Conservation (phyloP, 2,329 filamentous ascomycete species). For the Colletotrichum sublineola region DNA sequence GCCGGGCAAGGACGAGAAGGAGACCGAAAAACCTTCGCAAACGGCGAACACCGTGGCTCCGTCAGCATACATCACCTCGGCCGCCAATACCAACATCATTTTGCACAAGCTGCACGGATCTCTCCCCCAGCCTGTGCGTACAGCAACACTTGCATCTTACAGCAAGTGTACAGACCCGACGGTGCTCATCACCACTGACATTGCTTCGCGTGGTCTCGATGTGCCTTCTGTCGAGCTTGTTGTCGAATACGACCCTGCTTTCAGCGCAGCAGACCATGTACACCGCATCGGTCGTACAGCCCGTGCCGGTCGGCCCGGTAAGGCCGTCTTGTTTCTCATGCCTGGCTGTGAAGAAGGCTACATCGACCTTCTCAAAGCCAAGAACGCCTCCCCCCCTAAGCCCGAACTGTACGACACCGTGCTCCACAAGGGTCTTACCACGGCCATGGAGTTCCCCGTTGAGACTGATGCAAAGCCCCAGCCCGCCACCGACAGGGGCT, state of each 20-base stretch:
- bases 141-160: conserved; percentile 86
- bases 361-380: conserved; percentile 74
- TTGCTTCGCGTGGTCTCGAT: conserved; percentile 94
- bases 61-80: conserved; percentile 79
- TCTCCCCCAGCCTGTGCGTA: conserved; percentile 87
- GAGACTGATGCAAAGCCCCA: conserved; percentile 70
- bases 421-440: conserved; percentile 75
- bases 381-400: conserved; percentile 58
- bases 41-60: conserved; percentile 74
- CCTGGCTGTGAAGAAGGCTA: conserved; percentile 95
- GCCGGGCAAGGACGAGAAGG: conserved; percentile 40
- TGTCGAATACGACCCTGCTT: conserved; percentile 95
- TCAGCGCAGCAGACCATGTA: conserved; percentile 91
- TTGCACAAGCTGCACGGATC: conserved; percentile 93
- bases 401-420: conserved; percentile 67
- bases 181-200: conserved; percentile 93
- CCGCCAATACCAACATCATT: conserved; percentile 79
- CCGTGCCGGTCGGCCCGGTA: conserved; percentile 88
- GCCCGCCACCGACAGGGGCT: conserved; percentile 59
- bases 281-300: conserved; percentile 96
- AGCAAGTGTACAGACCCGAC: conserved; percentile 79
- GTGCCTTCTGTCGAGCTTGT: conserved; percentile 95
- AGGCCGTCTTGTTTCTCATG: conserved; percentile 89
- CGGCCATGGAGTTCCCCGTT: conserved; percentile 74
- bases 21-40: conserved; percentile 40